Base-by-base conservation (phyloP, 1,284 basidiomycete genomes). In the Ustilago vetiveriae region DNA sequence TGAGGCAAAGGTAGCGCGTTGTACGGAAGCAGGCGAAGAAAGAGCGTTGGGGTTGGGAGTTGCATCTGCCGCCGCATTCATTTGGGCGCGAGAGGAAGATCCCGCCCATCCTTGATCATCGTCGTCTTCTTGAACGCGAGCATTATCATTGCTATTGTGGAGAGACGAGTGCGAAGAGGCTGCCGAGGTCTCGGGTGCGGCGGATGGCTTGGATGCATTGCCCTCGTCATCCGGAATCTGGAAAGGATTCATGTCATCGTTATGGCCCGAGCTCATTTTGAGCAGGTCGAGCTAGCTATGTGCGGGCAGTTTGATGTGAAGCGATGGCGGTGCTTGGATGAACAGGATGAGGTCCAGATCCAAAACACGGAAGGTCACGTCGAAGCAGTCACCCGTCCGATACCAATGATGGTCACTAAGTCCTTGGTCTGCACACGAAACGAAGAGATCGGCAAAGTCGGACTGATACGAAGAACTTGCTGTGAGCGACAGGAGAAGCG, bases 171-270 rank as follows among this genome's bases (percentile, higher is more conserved):
- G 55, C 17, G 54, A 58, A 4, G 57, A 57, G 9, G 49, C 24
- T 10, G 53, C 41, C 3, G 58, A 54, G 17, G 57, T 32, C 8
- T 56, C 22, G 14, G 39, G 33, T 5, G 42, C 35, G 21, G 37
- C 44, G 4, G 46, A 40, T 3, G 57, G 7, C 17, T 56, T 60
- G 38, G 41, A 47, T 11, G 44, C 30, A 35, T 17, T 24, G 24
- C 38, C 39, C 21, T 66, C 67, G 26, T 70, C 67, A 9, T 70
- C 67, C 2, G 67, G 62, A 3, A 71, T 60, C 54, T 71, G 63
- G n/a, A 71, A 71, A 4, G 68, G 68, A 39, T 71, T 66, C 54
- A 71, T 29, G 17, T 58, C 54, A 16, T 66, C 57, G 9, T 51
- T 41, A 8, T 53, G 39, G 22, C 36, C 40, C 4, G 51, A 16